These are phyloP conservation scores for Arthrocladium fulminans DNA, from an alignment of 2,329 filamentous ascomycete species.

Conservation along the genomic window DNA sequence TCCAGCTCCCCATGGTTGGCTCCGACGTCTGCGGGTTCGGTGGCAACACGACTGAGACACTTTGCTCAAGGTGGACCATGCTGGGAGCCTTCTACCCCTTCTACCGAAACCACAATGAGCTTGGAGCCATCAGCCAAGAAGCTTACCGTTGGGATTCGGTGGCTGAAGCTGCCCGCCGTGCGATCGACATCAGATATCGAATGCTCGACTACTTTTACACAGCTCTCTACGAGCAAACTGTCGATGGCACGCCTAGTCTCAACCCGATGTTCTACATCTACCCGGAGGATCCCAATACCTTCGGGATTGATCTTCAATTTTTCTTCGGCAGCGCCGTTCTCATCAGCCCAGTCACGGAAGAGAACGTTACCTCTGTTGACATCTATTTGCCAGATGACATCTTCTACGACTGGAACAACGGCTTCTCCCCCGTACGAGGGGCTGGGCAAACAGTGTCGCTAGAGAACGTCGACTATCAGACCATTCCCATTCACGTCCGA, in stretches of 20 bases:
- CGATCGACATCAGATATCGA: slow-evolving; percentile 63
- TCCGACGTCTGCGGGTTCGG: slow-evolving; percentile 72
- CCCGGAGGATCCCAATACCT: slow-evolving; percentile 47
- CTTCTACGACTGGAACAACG: slow-evolving; percentile 55
- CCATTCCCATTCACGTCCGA: slow-evolving; percentile 55
- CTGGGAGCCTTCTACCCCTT: slow-evolving; percentile 67
- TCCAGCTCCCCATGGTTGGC: slow-evolving; percentile 60
- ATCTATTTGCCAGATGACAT: slow-evolving; percentile 50
- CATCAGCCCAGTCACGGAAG: slow-evolving; percentile 47
- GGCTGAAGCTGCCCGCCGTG: slow-evolving; percentile 55
- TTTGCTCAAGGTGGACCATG: slow-evolving; percentile 68
- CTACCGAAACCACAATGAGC: slow-evolving; percentile 63
- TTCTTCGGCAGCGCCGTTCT: slow-evolving; percentile 51
- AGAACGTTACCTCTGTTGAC: slow-evolving; percentile 44
- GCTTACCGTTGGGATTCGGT: slow-evolving; percentile 63
- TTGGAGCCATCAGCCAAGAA: slow-evolving; percentile 52
- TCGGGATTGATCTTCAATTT: slow-evolving; percentile 47
- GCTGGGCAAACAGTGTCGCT: slow-evolving; percentile 38
- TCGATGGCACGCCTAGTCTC: slow-evolving; percentile 55
- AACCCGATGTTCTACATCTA: slow-evolving; percentile 67
- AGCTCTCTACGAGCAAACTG: slow-evolving; percentile 51
- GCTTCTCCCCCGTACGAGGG: slow-evolving; percentile 35
- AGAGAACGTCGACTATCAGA: slow-evolving; percentile 38
- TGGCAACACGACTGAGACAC: slow-evolving; percentile 54
- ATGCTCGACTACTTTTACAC: slow-evolving; percentile 77